Conservation (phyloP, 2,329 filamentous ascomycete genomes). For the Talaromyces sp. region DNA sequence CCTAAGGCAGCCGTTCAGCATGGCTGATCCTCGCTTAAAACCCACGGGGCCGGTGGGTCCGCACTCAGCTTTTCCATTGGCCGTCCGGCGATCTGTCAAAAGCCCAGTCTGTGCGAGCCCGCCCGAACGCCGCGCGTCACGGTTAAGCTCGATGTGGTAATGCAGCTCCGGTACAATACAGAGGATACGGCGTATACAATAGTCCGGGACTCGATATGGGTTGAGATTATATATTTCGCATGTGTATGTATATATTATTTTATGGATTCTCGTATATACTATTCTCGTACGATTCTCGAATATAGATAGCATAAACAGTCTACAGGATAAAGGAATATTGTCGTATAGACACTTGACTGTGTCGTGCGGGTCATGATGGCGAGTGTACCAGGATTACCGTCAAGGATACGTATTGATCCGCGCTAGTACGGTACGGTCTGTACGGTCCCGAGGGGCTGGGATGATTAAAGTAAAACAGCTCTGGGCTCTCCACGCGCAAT, state of each 20-base stretch:
- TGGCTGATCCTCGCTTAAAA: conserved; percentile 2
- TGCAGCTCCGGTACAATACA: not conserved
- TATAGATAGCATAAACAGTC: too few relatives aligned
- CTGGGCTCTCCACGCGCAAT: not conserved
- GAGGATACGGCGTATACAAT: too few relatives aligned
- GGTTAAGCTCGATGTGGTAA: not conserved
- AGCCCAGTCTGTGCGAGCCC: not conserved
- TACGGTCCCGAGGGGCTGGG: not conserved
- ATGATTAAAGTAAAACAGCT: not conserved
- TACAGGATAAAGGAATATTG: too few relatives aligned
- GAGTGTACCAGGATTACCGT: too few relatives aligned
- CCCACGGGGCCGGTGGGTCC: not conserved
- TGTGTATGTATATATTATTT: too few relatives aligned
- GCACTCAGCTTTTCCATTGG: not conserved
- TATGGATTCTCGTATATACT: too few relatives aligned
- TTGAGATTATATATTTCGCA: too few relatives aligned
- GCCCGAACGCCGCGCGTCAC: not conserved
- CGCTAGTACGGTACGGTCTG: not conserved
- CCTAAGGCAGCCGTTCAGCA: not conserved
- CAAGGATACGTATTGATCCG: not conserved
- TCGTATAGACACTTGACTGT: too few relatives aligned
- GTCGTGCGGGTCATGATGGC: too few relatives aligned
- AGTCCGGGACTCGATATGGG: too few relatives aligned
- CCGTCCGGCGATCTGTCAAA: not conserved
- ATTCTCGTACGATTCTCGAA: too few relatives aligned